Base-by-base conservation (phyloP, 331 rosid genomes). In the Acacia pycnantha region DNA sequence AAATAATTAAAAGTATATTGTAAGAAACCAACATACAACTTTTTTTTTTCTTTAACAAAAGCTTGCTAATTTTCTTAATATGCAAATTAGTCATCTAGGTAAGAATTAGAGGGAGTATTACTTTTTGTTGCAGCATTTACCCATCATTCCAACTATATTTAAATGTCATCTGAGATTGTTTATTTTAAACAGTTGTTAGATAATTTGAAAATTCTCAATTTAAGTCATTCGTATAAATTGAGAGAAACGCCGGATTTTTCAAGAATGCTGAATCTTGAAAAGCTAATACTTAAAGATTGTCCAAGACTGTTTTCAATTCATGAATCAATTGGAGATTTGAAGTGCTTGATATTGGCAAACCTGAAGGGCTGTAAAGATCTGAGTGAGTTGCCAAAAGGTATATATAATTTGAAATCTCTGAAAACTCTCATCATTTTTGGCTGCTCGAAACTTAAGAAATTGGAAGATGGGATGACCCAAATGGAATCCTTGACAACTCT, bases 351-450 rank as follows among this genome's bases (percentile, higher is more conserved):
- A 68, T 31, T 73, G 29, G 24, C 84, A 26, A 86, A 86, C 61
- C 74, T 86, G 53, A 79, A 82, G 54, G 88, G 59, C 8, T 88
- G 88, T 58, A 74, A 77, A 68, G n/a, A 9, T 61, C 51, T 81
- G 16, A 46, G 24, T 6, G 24, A 43, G 1, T 77, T 87, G 1
- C 90, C 90, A 1, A 70, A 8, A 27, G 14, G 88, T 70, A 9
- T 87, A 16, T 70, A 73, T 16, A 74, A 62, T 12, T 61, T 87
- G 71, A 79, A 82, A 27, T 79, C 77, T 43, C 6, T 84, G 7
- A 41, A 79, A 61, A 84, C 75, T 53, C 77, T 87, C 3, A 82
- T 62, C 19, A 50, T 87, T 70, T 87, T 80, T 22, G 86, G 88
- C 1, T 87, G 90, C 56, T 84, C 78, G 26, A 62, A n/a, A 4